A percentile compares a stretch with the other conserved stretches of the same genome.
Evolutionary conservation across 192 early-diverging fungal genomes (phyloP).

Genomic region (Mortierella alpina): DNA sequence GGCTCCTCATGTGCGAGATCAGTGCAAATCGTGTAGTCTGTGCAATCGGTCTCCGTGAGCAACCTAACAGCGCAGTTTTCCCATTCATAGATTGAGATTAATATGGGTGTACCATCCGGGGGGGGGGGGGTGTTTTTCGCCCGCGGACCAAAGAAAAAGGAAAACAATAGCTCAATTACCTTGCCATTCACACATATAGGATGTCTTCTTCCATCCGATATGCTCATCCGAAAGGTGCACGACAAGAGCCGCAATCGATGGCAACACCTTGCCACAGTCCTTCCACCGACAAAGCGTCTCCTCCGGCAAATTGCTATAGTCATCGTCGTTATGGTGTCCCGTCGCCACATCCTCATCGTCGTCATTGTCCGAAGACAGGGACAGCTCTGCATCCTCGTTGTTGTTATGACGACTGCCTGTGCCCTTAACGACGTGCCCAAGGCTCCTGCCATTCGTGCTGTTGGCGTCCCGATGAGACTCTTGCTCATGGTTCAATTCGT

Average conservation of each 20-base stretch:
- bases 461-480: background rate
- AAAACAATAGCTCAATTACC: constrained; percentile 6
- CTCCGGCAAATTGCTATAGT: constrained; percentile 37
- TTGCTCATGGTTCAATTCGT: no score
- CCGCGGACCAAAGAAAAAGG: background rate
- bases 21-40: constrained; percentile 67
- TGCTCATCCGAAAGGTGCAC: constrained; percentile 66
- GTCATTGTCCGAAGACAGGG: constrained; percentile 39
- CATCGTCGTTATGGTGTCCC: constrained; percentile 21
- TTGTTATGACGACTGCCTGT: background rate
- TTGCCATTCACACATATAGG: constrained; percentile 68
- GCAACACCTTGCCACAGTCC: constrained; percentile 48
- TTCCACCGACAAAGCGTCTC: constrained; percentile 59
- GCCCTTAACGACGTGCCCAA: background rate
- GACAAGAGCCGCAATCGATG: constrained; percentile 41
- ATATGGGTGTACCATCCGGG: background rate
- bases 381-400: constrained; percentile 15
- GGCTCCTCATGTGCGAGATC: constrained; percentile 69
- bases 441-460: background rate
- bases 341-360: constrained; percentile 16
- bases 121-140: background rate
- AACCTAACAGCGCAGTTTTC: constrained; percentile 20
- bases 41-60: constrained; percentile 59
- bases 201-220: constrained; percentile 66
- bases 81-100: background rate